phyloP scores from a whole-genome alignment of 208 protist genomes.

The Phytomonas sp. region DNA sequence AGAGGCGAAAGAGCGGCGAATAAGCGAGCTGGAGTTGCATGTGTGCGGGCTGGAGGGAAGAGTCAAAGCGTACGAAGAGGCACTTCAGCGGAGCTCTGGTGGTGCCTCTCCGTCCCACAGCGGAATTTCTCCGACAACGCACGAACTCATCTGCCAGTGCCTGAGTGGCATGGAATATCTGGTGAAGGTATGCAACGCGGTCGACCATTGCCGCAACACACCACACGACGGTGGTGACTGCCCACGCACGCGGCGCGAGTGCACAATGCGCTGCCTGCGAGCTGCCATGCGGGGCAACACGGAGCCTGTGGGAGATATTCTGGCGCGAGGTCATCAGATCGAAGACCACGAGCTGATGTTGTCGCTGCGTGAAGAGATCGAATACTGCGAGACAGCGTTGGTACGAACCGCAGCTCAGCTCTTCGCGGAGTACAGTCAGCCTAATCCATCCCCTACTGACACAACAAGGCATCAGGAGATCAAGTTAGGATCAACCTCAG shows the following conservation, averaged over 20 bases:
- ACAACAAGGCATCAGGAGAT: neutral
- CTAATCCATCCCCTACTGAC: neutral
- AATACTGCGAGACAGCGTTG: conserved; percentile 46
- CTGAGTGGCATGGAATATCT: conserved; percentile 27
- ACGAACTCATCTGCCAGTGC: conserved; percentile 4
- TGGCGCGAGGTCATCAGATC: conserved; percentile 18
- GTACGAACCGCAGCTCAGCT: conserved; percentile 21
- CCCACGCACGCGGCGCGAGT: conserved; percentile 23
- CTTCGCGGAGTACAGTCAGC: conserved; percentile 4
- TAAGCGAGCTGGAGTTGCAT: conserved; percentile 24
- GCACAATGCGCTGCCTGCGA: conserved; percentile 33
- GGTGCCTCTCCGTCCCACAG: too few relatives aligned
- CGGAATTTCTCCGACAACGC: neutral
- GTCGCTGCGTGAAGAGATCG: conserved; percentile 48
- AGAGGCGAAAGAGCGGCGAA: conserved; percentile 18
- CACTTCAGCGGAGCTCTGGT: conserved; percentile 10
- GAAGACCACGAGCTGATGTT: conserved; percentile 24
- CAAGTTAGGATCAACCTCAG: too few relatives aligned
- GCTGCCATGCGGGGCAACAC: conserved; percentile 42
- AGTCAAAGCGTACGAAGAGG: conserved; percentile 43
- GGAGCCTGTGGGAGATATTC: conserved; percentile 19
- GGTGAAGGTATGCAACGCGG: conserved; percentile 64
- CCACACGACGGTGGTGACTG: conserved; percentile 23
- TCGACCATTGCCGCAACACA: conserved; percentile 37
- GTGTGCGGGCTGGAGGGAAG: conserved; percentile 30